A percentile compares a stretch with the other conserved stretches of the same genome.
Conservation (phyloP, 208 protist genomes). For the Leishmania braziliensis region DNA sequence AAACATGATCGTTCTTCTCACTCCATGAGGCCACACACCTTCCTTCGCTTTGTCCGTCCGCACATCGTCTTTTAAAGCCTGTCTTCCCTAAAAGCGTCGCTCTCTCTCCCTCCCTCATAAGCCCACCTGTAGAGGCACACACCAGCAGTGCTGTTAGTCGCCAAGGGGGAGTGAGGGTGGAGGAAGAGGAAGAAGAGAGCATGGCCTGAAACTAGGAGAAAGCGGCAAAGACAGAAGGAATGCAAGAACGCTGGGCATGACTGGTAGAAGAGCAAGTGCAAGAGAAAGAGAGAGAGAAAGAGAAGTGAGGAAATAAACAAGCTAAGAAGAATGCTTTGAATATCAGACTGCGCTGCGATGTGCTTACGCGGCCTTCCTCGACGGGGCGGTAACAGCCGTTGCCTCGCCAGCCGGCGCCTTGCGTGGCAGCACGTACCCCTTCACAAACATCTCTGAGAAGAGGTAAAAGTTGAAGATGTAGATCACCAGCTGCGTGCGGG, state of each 20-base stretch:
- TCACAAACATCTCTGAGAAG: constrained; percentile 92
- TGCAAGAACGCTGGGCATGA: no score
- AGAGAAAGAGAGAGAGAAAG: no score
- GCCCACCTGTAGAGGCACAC: no score
- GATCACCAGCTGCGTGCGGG: constrained; percentile 72
- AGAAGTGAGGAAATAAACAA: background rate
- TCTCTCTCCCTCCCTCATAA: background rate
- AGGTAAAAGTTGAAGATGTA: constrained; percentile 94
- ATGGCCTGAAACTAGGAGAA: background rate
- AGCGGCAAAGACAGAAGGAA: background rate
- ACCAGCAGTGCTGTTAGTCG: background rate
- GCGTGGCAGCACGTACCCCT: constrained; percentile 70
- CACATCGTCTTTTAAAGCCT: background rate
- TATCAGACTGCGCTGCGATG: background rate
- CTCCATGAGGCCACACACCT: background rate
- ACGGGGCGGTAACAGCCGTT: background rate
- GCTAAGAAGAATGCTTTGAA: background rate
- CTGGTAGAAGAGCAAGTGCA: background rate
- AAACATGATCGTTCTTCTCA: background rate
- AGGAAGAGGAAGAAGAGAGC: background rate
- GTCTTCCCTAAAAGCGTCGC: background rate
- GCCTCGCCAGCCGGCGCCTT: constrained; percentile 12
- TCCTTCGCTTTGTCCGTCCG: background rate
- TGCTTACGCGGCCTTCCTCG: constrained; percentile 27
- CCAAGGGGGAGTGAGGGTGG: background rate